Evolutionary conservation across 192 early-diverging fungal species (phyloP).

Genomic region (Allomyces macrogynus): DNA sequence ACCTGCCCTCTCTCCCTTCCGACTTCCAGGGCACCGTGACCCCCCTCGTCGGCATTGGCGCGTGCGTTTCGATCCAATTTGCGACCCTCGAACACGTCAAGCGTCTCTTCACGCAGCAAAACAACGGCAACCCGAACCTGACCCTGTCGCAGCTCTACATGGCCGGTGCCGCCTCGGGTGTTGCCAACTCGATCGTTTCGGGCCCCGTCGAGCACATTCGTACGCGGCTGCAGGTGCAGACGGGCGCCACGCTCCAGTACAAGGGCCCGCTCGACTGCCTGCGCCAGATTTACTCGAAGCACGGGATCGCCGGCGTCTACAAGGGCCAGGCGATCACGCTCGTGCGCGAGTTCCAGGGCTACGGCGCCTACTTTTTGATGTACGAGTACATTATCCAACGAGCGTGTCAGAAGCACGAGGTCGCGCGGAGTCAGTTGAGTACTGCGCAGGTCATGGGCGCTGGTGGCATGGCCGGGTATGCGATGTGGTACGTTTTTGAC

Average conservation of each 20-base stretch:
- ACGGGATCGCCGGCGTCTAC: constrained; percentile 67
- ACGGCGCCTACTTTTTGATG: constrained; percentile 78
- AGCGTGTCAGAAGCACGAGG: constrained; percentile 33
- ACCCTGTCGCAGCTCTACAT: constrained; percentile 64
- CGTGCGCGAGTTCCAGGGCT: constrained; percentile 75
- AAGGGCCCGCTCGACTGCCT: constrained; percentile 69
- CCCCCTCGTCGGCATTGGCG: constrained; percentile 80
- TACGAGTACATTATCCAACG: constrained; percentile 81
- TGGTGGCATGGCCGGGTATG: constrained; percentile 68
- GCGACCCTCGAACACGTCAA: constrained; percentile 71
- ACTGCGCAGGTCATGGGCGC: constrained; percentile 55
- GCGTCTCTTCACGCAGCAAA: constrained; percentile 43
- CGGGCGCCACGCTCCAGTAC: constrained; percentile 29
- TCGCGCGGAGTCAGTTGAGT: constrained; percentile 47
- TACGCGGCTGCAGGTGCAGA: constrained; percentile 85
- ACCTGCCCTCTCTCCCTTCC: constrained; percentile 3
- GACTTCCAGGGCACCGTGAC: constrained; percentile 54
- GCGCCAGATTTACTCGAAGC: constrained; percentile 46
- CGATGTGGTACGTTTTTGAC: constrained; percentile 32
- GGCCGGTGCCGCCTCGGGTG: constrained; percentile 63
- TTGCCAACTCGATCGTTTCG: constrained; percentile 55
- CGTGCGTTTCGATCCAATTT: constrained; percentile 97
- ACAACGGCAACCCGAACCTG: constrained; percentile 26
- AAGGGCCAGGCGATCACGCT: constrained; percentile 77
- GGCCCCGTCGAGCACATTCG: constrained; percentile 93